Percentiles rank a stretch among this genome's conserved stretches.
These are phyloP conservation scores for Globisporangium radiosum DNA, from an alignment of 352 stramenopile genomes.

Conservation along the genomic window DNA sequence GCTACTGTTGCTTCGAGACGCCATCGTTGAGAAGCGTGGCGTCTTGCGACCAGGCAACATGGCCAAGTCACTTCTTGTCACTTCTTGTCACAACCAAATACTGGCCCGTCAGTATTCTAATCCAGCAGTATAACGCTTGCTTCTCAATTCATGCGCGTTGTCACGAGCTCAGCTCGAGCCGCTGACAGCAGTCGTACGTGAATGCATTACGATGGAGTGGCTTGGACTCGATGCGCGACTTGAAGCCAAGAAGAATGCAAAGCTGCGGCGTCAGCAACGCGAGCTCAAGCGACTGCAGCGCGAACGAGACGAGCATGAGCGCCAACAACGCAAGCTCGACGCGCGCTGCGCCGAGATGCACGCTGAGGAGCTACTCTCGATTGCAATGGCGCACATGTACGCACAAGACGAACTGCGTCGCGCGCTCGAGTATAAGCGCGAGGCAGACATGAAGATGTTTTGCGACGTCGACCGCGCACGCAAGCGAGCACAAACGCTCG, in stretches of 20 bases:
- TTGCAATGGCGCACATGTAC: constrained; percentile 28
- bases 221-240: constrained; percentile 38
- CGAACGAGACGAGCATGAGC: constrained; percentile 22
- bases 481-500: constrained; percentile 23
- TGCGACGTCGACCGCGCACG: constrained; percentile 17
- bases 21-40: too few relatives aligned
- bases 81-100: too few relatives aligned
- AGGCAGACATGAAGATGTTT: constrained; percentile 33
- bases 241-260: constrained; percentile 38
- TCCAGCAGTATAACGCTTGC: too few relatives aligned
- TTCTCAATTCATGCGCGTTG: too few relatives aligned
- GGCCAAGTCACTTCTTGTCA: too few relatives aligned
- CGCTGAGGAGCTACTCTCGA: constrained; percentile 41
- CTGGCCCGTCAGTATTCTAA: too few relatives aligned
- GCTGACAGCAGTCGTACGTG: too few relatives aligned
- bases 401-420: constrained; percentile 16
- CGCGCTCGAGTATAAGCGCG: constrained; percentile 21
- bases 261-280: constrained; percentile 38
- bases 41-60: too few relatives aligned
- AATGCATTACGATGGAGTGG: constrained; percentile 26
- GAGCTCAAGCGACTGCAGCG: constrained; percentile 28
- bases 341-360: constrained; percentile 44
- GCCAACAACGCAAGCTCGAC: constrained; percentile 22
- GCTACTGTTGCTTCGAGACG: too few relatives aligned
- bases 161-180: too few relatives aligned